A percentile compares a stretch with the other conserved stretches of the same genome.
These are phyloP conservation scores for Solanum chaucha DNA, from an alignment of 257 asterid species.

Conservation along the genomic window DNA sequence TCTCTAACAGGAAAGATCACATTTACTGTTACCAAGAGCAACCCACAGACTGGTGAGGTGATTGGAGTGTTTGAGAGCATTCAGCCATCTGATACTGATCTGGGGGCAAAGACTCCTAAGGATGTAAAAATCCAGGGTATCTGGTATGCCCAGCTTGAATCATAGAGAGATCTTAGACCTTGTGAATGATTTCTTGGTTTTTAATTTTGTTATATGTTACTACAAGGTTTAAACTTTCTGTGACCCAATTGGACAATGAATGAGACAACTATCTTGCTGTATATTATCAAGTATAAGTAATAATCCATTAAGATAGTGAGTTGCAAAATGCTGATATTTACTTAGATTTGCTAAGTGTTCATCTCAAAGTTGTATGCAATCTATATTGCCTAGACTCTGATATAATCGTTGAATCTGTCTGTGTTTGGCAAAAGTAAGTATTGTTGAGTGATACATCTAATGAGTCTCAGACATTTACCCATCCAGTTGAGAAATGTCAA, in stretches of 20 bases:
- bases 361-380: neutral
- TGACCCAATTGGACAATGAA: slow-evolving; percentile 17
- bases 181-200: slow-evolving; percentile 17
- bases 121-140: slow-evolving; percentile 94
- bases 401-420: neutral
- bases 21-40: slow-evolving; percentile 64
- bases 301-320: neutral
- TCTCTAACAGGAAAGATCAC: slow-evolving; percentile 75
- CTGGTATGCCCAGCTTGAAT: slow-evolving; percentile 95
- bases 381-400: neutral
- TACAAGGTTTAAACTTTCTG: slow-evolving; percentile 19
- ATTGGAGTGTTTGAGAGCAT: slow-evolving; percentile 93
- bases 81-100: slow-evolving; percentile 95
- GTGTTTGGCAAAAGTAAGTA: neutral
- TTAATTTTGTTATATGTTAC: slow-evolving; percentile 28
- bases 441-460: neutral
- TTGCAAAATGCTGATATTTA: neutral
- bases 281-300: slow-evolving; percentile 10
- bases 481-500: neutral
- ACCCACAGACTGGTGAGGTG: slow-evolving; percentile 93
- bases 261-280: slow-evolving; percentile 28
- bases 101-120: slow-evolving; percentile 91
- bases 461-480: neutral
- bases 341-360: neutral
- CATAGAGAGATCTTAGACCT: slow-evolving; percentile 11